A percentile compares a stretch with the other conserved stretches of the same genome.
These are phyloP conservation scores for Euclidium syriacum DNA, from an alignment of 345 rosid genomes.

Conservation along the genomic window DNA sequence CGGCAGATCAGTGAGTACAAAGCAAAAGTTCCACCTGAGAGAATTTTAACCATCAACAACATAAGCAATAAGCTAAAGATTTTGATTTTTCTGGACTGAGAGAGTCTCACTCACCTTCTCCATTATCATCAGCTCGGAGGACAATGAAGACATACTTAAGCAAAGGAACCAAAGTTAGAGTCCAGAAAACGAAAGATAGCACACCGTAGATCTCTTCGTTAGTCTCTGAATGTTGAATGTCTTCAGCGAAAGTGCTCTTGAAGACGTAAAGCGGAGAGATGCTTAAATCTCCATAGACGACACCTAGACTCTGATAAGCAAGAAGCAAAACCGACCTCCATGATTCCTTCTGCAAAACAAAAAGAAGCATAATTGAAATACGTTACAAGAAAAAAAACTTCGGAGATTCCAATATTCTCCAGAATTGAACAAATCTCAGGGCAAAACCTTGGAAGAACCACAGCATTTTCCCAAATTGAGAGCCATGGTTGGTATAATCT, in stretches of 20 bases:
- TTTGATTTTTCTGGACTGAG: neutral
- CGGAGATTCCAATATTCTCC: neutral
- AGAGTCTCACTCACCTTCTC: constrained; percentile 62
- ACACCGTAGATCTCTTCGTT: constrained; percentile 97
- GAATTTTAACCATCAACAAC: neutral
- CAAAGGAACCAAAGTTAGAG: constrained; percentile 88
- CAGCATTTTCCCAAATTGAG: constrained; percentile 50
- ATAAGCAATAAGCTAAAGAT: neutral
- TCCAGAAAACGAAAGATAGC: constrained; percentile 96
- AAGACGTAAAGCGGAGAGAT: constrained; percentile 94
- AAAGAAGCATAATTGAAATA: neutral
- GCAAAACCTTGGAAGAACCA: constrained; percentile 67
- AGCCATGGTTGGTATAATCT: constrained; percentile 43
- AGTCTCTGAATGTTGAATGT: constrained; percentile 81
- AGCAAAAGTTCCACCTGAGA: constrained; percentile 92
- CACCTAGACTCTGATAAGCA: constrained; percentile 98
- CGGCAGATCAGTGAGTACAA: constrained; percentile 89
- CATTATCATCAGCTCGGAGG: constrained; percentile 94
- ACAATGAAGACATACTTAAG: constrained; percentile 94
- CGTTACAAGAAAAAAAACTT: neutral
- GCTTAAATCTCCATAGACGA: constrained; percentile 94
- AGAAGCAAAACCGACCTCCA: constrained; percentile 80
- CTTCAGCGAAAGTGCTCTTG: constrained; percentile 96
- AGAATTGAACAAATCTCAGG: constrained; percentile 3
- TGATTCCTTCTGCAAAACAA: constrained; percentile 57